Percentiles rank a stretch among this genome's conserved stretches.
Evolutionary conservation across 1,139 yeast genomes (phyloP).

Genomic region (Lodderomyces orthopsilosis): DNA sequence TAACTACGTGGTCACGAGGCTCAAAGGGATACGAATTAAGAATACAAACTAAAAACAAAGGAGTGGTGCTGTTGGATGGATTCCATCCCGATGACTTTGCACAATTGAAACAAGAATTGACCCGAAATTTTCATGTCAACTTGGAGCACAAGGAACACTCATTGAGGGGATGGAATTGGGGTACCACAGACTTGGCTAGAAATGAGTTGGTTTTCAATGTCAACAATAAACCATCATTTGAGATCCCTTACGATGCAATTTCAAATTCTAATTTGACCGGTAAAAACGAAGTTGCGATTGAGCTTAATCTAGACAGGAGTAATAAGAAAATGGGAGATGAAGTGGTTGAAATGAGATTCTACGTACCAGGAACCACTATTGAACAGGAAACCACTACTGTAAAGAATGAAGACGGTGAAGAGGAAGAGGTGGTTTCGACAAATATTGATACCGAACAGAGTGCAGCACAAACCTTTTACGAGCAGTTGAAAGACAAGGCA

Average conservation of each 20-base stretch:
- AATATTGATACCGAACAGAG: conserved; percentile 57
- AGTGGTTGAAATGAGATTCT: conserved; percentile 89
- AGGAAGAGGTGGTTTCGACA: conserved; percentile 39
- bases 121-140: conserved; percentile 66
- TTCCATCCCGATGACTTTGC: conserved; percentile 82
- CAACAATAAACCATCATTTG: conserved; percentile 87
- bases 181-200: conserved; percentile 86
- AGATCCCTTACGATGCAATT: conserved; percentile 77
- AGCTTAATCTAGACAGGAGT: conserved; percentile 63
- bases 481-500: conserved; percentile 90
- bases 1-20: conserved; percentile 90
- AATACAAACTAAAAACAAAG: conserved; percentile 83
- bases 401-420: conserved; percentile 37
- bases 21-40: conserved; percentile 88
- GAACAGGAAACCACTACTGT: conserved; percentile 44
- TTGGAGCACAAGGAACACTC: conserved; percentile 89
- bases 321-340: conserved; percentile 79
- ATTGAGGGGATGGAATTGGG: conserved; percentile 99
- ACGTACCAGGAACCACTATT: conserved; percentile 78
- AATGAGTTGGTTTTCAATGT: conserved; percentile 85
- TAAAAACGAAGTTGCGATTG: conserved; percentile 90
- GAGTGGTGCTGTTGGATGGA: conserved; percentile 87
- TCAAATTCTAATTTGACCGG: conserved; percentile 90
- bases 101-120: conserved; percentile 78
- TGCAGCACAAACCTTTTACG: conserved; percentile 85